Base-by-base conservation (phyloP, 345 rosid genomes). In the Kandelia obovata region DNA sequence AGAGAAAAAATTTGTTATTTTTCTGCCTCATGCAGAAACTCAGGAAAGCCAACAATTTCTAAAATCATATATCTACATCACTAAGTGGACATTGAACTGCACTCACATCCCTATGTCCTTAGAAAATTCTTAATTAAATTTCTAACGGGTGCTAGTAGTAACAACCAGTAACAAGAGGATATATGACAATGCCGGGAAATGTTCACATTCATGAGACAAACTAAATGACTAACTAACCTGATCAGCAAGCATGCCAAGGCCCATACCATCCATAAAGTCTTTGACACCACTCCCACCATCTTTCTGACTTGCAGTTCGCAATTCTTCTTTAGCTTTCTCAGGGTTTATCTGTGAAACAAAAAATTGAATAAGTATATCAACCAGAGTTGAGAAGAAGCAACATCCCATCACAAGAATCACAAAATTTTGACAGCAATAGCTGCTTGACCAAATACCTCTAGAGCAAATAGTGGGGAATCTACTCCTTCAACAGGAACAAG, bases 161-260 rank as follows among this genome's bases (percentile, higher is more conserved):
- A 53, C 17, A 66, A 49, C 16, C 32, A n/a, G 35, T 25, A 10
- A 34, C 10, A n/a, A 23, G 15, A 8, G 26, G 67, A 64, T 10
- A 3, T 23, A 23, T 55, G 25, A 23, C 28, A 51, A 11, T 9
- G 53, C 51, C 58, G 7, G 58, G 20, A 7, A 51, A 52, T 31
- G n/a, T 8, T 39, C 6, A 57, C 59, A 5, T 46, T 4, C 16
- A 51, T n/a, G 8, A 52, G 6, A 26, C 53, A 39, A 34, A 57
- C 6, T n/a, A 16, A 35, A 25, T 25, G 37, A 16, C 43, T n/a
- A 23, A 68, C 60, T 69, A 60, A 91, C 96, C 97, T 85, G 89
- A 68, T 89, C 82, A n/a, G 85, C 85, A 77, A 89, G 80, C 87
- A 81, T 78, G 34, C 93, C 91, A 20, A 91, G 86, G 77, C 97